These are phyloP conservation scores for Leptodontidium sp. DNA, from an alignment of 2,329 filamentous ascomycete species.

Conservation along the genomic window DNA sequence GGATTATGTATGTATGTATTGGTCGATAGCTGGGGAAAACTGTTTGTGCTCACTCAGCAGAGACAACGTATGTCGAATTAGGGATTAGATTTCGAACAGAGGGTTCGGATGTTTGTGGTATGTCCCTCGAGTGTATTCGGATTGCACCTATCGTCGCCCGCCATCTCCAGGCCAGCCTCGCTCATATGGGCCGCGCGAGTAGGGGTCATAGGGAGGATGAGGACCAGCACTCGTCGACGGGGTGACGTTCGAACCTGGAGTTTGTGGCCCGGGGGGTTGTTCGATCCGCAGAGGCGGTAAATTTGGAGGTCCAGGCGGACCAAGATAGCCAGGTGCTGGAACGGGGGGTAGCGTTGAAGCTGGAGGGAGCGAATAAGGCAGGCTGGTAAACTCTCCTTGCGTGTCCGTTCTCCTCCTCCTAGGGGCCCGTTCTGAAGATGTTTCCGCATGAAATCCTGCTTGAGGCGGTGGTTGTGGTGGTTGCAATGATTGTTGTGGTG, in stretches of 20 bases:
- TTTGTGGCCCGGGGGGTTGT: conserved; percentile 32
- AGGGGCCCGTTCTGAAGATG: conserved; percentile 39
- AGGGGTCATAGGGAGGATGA: conserved; percentile 40
- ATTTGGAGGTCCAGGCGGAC: conserved; percentile 35
- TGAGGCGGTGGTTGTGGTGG: conserved; percentile 30
- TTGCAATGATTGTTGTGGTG: conserved; percentile 23
- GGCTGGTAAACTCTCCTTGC: conserved; percentile 42
- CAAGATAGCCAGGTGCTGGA: conserved; percentile 36
- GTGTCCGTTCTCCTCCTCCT: conserved; percentile 45
- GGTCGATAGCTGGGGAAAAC: conserved; percentile 20
- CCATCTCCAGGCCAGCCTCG: conserved; percentile 42
- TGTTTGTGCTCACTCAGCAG: conserved; percentile 9
- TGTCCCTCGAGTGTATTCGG: not conserved
- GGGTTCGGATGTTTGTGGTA: not conserved
- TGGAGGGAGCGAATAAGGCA: conserved; percentile 43
- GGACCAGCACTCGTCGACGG: conserved; percentile 35
- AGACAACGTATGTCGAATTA: conserved; percentile 18
- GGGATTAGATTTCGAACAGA: not conserved
- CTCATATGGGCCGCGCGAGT: conserved; percentile 39
- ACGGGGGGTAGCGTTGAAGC: conserved; percentile 43
- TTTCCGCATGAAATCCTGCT: conserved; percentile 35
- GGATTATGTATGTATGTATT: conserved; percentile 14
- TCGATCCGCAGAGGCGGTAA: conserved; percentile 46
- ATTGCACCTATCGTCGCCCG: conserved; percentile 32
- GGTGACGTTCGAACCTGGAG: conserved; percentile 27